Evolutionary conservation across 2,329 filamentous ascomycete species (phyloP), one percentile per base, ranked within the genome.

Genomic region (Tolypocladium amazonense): DNA sequence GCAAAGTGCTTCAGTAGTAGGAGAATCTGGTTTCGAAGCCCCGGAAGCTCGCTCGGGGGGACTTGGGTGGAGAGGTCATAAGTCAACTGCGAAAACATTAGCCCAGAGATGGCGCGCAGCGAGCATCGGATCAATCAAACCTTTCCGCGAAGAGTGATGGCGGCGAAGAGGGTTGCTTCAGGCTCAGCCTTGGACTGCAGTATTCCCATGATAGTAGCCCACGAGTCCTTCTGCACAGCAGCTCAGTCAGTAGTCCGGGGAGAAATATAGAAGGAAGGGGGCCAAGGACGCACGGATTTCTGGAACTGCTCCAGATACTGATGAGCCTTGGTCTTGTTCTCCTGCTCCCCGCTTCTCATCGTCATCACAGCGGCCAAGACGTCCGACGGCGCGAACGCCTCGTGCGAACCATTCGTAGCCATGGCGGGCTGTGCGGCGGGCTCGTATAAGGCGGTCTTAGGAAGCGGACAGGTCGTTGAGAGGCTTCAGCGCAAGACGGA

Each of bases 91-190:
- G 27, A 58, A 35, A 47, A 62, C 54, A 57, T 63, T 43, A 62
- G 61, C 39, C 20, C 20, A 25, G 30, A 2, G 20, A 23, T 54
- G 20, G 30, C 12, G 30, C 30, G 30, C 30, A 23, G 30, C 20
- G 11, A 23, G 30, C 12, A 4, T 20, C 50, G 18, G 20, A 37
- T 35, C 20, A n/a, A 37, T 37, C 30, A 37, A 23, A 97, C 94
- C 88, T 99, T 99, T 81, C 94, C 94, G 79, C 96, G 96, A 70
- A 99, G 79, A 58, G 94, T 99, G 55, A 93, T 97, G 61, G 94
- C 94, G 55, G 94, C 94, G 75, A 99, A 99, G 62, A 99, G 80
- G 73, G 94, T 94, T 33, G 90, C 90, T 73, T 96, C 92, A 57
- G 88, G 82, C 63, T 92, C 88, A 59, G 88, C 84, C 64, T 88